Conservation (phyloP, 768 basidiomycete genomes). For the Mycena chlorophos region DNA sequence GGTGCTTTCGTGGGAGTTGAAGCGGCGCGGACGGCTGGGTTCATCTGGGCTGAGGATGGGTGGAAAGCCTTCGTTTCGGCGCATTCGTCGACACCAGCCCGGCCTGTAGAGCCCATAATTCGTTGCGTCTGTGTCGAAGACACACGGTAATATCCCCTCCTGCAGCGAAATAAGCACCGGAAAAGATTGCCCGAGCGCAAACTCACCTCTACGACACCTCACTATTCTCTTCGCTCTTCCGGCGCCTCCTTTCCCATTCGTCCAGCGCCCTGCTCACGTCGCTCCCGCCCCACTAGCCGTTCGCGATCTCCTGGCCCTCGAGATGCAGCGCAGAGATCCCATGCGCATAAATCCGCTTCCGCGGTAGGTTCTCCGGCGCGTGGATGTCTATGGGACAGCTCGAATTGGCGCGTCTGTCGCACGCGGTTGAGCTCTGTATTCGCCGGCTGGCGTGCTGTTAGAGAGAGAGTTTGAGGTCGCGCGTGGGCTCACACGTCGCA, state of each 20-base stretch:
- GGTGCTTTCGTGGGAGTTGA: conserved; percentile 67
- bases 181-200: conserved; percentile 27
- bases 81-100: conserved; percentile 50
- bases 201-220: background rate
- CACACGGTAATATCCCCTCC: conserved; percentile 26
- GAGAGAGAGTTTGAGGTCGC: conserved; percentile 2
- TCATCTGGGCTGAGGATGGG: conserved; percentile 20
- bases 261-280: conserved; percentile 65
- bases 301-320: conserved; percentile 80
- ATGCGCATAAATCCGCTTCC: conserved; percentile 85
- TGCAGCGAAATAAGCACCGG: conserved; percentile 20
- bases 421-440: conserved; percentile 77
- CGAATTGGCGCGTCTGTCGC: conserved; percentile 58
- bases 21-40: conserved; percentile 47
- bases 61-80: conserved; percentile 25
- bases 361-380: conserved; percentile 70
- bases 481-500: conserved; percentile 60
- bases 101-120: conserved; percentile 32
- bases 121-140: conserved; percentile 30
- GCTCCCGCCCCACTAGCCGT: conserved; percentile 79
- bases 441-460: conserved; percentile 52
- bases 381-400: conserved; percentile 82
- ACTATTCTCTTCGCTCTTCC: conserved; percentile 32
- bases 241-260: conserved; percentile 58
- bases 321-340: conserved; percentile 90